Base-by-base conservation (phyloP, 2,329 filamentous ascomycete species). In the Mycosphaerella sp. region DNA sequence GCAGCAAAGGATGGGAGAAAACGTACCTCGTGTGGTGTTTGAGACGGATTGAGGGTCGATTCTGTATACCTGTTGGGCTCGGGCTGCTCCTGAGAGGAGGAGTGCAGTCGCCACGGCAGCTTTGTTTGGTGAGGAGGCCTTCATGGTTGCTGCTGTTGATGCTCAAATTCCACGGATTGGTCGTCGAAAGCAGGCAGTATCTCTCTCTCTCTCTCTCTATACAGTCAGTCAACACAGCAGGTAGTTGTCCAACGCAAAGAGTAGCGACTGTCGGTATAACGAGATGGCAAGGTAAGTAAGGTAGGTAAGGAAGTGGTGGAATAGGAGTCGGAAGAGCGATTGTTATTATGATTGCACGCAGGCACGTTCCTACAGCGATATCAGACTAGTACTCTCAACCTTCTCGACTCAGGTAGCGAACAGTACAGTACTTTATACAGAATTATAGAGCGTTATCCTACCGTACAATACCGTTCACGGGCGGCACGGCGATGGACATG, bases 41-140 rank as follows among this genome's bases (percentile, higher is more conserved):
- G 76, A 64, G 2, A 90, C 85, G 28, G 69, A 77, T 13, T 72
- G 60, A 3, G 86, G 85, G 45, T 86, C 75, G 65, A 90, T 83
- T 56, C 75, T 76, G 76, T 58, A 79, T 77, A 53, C 74, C 66
- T 27, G 75, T 70, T 58, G 77, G 59, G 45, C 45, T 49, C 45
- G 4, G 85, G 85, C 21, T 1, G 21, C 48, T 86, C 75, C 65
- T 4, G 45, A 49, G 39, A 49, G 37, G 17, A 49, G 45, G 58
- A 79, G 59, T 54, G 75, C 70, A 56, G 73, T 52, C 62, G 67
- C 52, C 44, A 65, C 40, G 57, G 81, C 76, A 68, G 82, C 62
- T 54, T 78, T 59, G 53, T 75, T 71, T 61, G 73, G 51, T 59
- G 21, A 25, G 2, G 21, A 25, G 21, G 68, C 67, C 65, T 66